Percentiles rank a stretch among this genome's conserved stretches.
Evolutionary conservation across 2,329 filamentous ascomycete genomes (phyloP).

Genomic region (Epichloe typhina): DNA sequence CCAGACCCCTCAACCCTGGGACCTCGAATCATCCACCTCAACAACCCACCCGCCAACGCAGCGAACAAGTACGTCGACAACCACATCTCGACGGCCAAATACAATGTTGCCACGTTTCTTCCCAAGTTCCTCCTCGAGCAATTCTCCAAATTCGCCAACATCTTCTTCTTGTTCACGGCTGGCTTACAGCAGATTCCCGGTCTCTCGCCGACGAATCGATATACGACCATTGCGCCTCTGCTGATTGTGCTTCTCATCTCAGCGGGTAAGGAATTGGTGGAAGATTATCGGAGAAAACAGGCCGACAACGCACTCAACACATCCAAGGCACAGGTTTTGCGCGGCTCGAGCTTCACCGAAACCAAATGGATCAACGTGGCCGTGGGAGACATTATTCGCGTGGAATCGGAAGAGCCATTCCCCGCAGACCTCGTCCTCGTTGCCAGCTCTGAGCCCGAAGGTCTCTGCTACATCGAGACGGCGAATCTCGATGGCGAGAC

Average conservation of each 20-base stretch:
- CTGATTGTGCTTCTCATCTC: constrained; percentile 86
- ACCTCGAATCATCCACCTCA: constrained; percentile 84
- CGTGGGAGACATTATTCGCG: constrained; percentile 83
- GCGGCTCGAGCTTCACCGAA: constrained; percentile 72
- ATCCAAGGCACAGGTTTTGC: constrained; percentile 70
- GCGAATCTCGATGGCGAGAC: constrained; percentile 96
- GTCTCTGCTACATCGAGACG: constrained; percentile 96
- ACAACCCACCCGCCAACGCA: constrained; percentile 87
- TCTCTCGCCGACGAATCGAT: constrained; percentile 87
- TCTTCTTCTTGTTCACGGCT: constrained; percentile 98
- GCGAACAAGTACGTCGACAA: constrained; percentile 89
- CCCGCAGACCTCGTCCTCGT: constrained; percentile 86
- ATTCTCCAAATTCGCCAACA: constrained; percentile 97
- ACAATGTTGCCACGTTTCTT: constrained; percentile 84
- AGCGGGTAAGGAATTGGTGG: constrained; percentile 83
- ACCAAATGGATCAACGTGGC: constrained; percentile 88
- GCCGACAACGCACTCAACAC: constrained; percentile 81
- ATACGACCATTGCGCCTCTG: constrained; percentile 93
- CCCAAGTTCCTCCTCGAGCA: constrained; percentile 97
- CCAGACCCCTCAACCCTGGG: constrained; percentile 83
- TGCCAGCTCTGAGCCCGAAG: constrained; percentile 92
- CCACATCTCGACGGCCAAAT: constrained; percentile 94
- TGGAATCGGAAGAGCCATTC: constrained; percentile 90
- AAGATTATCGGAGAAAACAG: constrained; percentile 80
- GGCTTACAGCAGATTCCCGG: constrained; percentile 88